Percentiles rank a stretch among this genome's conserved stretches.
phyloP scores from a whole-genome alignment of 2,329 filamentous ascomycete genomes.

The Rhytidhysteron rufulum region DNA sequence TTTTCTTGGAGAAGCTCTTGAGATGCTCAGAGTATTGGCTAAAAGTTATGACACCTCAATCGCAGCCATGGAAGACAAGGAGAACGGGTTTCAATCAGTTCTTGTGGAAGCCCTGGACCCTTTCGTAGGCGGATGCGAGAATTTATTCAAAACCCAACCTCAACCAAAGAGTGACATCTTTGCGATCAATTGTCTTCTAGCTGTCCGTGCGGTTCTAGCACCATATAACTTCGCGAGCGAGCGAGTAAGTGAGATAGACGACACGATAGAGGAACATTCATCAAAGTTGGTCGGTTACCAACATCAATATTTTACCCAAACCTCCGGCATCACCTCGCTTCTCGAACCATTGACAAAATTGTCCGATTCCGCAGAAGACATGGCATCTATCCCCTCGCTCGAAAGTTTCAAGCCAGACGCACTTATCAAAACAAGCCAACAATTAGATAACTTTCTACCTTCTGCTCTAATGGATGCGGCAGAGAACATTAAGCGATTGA shows the following conservation, averaged over 20 bases:
- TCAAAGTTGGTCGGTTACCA: constrained; percentile 63
- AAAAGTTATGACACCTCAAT: constrained; percentile 83
- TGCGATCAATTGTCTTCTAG: constrained; percentile 65
- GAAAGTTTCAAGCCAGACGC: constrained; percentile 56
- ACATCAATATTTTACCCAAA: constrained; percentile 66
- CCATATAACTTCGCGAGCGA: constrained; percentile 61
- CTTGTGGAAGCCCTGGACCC: constrained; percentile 79
- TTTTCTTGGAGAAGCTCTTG: constrained; percentile 76
- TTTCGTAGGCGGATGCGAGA: constrained; percentile 72
- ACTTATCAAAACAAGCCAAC: constrained; percentile 67
- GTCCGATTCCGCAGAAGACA: constrained; percentile 42
- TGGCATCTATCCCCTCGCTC: constrained; percentile 54
- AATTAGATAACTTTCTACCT: constrained; percentile 84
- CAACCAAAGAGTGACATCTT: constrained; percentile 64
- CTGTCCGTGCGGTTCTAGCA: constrained; percentile 54
- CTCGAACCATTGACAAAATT: constrained; percentile 54
- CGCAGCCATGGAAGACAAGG: constrained; percentile 51
- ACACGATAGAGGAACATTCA: constrained; percentile 53
- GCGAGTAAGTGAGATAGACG: constrained; percentile 54
- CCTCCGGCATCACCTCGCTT: constrained; percentile 69
- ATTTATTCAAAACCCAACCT: constrained; percentile 60
- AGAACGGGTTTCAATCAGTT: constrained; percentile 70
- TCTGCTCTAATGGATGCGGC: constrained; percentile 90
- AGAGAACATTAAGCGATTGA: constrained; percentile 71
- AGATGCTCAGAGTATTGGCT: constrained; percentile 73